Base-by-base conservation (phyloP, 2,329 filamentous ascomycete species). In the Graphilbum ipis-grandicollis region DNA sequence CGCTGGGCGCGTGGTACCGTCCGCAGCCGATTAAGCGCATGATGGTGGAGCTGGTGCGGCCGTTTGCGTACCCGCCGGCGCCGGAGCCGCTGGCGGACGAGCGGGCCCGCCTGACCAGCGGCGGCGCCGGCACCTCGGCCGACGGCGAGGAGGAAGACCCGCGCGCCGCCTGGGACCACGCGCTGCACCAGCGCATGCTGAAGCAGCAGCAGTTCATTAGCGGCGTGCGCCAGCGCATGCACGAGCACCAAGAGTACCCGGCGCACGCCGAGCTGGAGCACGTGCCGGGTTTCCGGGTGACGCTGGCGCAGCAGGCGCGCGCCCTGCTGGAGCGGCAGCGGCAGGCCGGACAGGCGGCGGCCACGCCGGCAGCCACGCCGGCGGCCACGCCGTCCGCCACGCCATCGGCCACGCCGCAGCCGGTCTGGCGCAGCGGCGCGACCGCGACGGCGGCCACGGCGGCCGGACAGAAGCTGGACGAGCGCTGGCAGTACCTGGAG, bases 11-110 rank as follows among this genome's bases (percentile, higher is more conserved):
- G 43, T 75, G 73, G 64, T 77, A 74, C 56, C 72, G 88, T 19
- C 79, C 81, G 19, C 65, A 70, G 44, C 63, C 75, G 35, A 68
- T 76, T 50, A 98, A 98, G 70, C 80, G 77, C 56, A 98, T 98
- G 90, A 93, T 80, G 31, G 83, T 92, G 32, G 82, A 94, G 65
- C 71, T 98, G 62, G 72, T 68, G 43, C 63, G 77, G 62, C 83
- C 86, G 5, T 98, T 98, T 61, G 74, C 81, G 39, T 96, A 83
- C 79, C 90, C 90, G 1, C 68, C 74, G 44, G 56, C 63, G 46
- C 80, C 83, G 5, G 56, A 64, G 44, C 67, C 79, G 52, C 62
- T 71, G 43, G 39, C 38, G 1, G 29, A 17, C 6, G 36, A 35
- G 32, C 15, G 19, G 10, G 25, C 18, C 9, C 22, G 21, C 17